Conservation (phyloP, 805 yeast species). For the Pichia pseudocactophila region DNA sequence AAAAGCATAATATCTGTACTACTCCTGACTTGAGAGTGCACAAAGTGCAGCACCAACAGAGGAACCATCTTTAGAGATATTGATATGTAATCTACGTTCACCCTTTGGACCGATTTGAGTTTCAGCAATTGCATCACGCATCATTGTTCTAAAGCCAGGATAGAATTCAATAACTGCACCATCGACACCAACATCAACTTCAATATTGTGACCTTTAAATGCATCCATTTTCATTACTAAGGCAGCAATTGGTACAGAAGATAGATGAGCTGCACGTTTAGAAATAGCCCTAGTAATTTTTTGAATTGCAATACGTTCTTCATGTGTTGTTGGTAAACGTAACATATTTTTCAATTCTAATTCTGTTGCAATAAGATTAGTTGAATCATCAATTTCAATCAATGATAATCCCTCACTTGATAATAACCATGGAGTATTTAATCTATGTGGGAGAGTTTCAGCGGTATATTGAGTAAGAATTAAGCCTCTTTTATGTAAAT, state of each 20-base stretch:
- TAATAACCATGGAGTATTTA: slow-evolving; percentile 68
- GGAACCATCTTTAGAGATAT: slow-evolving; percentile 89
- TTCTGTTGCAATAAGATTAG: slow-evolving; percentile 62
- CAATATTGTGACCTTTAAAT: slow-evolving; percentile 51
- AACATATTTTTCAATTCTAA: slow-evolving; percentile 55
- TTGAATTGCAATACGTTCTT: slow-evolving; percentile 71
- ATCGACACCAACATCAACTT: slow-evolving; percentile 90
- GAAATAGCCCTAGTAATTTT: slow-evolving; percentile 70
- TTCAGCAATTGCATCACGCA: slow-evolving; percentile 67
- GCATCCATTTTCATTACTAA: slow-evolving; percentile 59
- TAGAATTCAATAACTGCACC: slow-evolving; percentile 91
- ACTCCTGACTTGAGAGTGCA: slow-evolving; percentile 36
- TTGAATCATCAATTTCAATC: slow-evolving; percentile 77
- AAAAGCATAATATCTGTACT: no score
- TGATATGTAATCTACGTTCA: slow-evolving; percentile 64
- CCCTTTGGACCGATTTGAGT: slow-evolving; percentile 68
- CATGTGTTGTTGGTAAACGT: slow-evolving; percentile 58
- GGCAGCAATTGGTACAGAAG: slow-evolving; percentile 88
- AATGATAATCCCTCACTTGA: slow-evolving; percentile 79
- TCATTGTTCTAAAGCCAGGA: slow-evolving; percentile 77
- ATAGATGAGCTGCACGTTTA: slow-evolving; percentile 78
- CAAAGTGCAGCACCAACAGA: slow-evolving; percentile 97
- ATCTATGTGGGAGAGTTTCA: slow-evolving; percentile 47
- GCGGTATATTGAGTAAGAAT: slow-evolving; percentile 47
- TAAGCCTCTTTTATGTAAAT: slow-evolving; percentile 49